Conservation (phyloP, 805 yeast genomes). For the Schwanniomyces yamadae region DNA sequence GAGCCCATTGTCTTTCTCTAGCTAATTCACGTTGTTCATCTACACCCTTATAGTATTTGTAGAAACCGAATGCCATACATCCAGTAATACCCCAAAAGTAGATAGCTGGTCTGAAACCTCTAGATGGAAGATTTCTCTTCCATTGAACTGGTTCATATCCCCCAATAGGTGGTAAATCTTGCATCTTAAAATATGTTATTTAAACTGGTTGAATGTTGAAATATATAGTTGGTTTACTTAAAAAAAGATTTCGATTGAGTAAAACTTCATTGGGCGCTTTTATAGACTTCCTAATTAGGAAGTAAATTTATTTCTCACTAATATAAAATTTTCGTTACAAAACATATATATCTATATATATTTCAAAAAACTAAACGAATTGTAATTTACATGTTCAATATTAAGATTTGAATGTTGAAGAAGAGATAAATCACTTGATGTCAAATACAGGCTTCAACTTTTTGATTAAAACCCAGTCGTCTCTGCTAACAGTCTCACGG, state of each 20-base stretch:
- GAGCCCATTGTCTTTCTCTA: constrained; percentile 76
- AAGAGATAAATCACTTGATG: constrained; percentile 50
- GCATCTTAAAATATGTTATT: constrained; percentile 35
- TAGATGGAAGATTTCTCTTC: constrained; percentile 81
- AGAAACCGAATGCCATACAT: constrained; percentile 70
- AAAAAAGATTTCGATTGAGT: constrained; percentile 9
- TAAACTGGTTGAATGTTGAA: too few relatives aligned
- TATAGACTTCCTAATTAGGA: constrained; percentile 9
- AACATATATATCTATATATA: too few relatives aligned
- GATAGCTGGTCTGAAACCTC: constrained; percentile 79
- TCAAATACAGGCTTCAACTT: constrained; percentile 86
- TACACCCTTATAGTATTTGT: constrained; percentile 61
- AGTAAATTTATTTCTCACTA: constrained; percentile 2
- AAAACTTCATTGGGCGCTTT: constrained; percentile 9
- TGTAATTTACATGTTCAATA: constrained; percentile 5
- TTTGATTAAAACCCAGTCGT: constrained; percentile 92
- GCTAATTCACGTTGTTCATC: constrained; percentile 73
- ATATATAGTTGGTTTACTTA: neutral
- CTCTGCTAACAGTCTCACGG: constrained; percentile 89
- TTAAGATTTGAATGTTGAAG: too few relatives aligned
- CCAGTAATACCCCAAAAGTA: constrained; percentile 66
- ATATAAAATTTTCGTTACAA: too few relatives aligned
- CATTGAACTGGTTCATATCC: constrained; percentile 87
- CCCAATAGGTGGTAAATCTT: constrained; percentile 84
- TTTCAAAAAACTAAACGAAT: constrained; percentile 1